Percentiles rank a stretch among this genome's conserved stretches.
These are phyloP conservation scores for Papilionanthe hybrid DNA, from an alignment of 116 monocot genomes.

Conservation along the genomic window DNA sequence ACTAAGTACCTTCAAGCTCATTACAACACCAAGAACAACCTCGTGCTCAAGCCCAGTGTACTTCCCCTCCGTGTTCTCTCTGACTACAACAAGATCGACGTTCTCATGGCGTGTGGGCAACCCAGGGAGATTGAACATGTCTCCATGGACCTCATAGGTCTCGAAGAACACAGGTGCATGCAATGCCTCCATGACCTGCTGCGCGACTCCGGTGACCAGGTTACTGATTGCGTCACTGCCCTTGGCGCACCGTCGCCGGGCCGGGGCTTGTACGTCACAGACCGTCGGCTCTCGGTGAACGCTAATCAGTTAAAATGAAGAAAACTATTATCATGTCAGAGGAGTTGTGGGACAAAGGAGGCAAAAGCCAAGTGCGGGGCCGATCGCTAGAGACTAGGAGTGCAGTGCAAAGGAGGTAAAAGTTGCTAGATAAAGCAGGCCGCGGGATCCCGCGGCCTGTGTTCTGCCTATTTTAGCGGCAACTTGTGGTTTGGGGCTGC, in stretches of 20 bases:
- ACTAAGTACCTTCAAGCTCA: slow-evolving; percentile 35
- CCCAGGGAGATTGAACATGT: slow-evolving; percentile 56
- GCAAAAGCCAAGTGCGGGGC: no score
- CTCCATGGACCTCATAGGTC: slow-evolving; percentile 43
- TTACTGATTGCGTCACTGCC: slow-evolving; percentile 42
- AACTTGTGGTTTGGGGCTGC: no score
- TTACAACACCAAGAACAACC: slow-evolving; percentile 46
- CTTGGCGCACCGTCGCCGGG: slow-evolving; percentile 49
- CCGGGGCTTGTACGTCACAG: slow-evolving; percentile 58
- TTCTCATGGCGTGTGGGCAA: slow-evolving; percentile 40
- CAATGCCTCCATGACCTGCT: slow-evolving; percentile 60
- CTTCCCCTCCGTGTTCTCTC: slow-evolving; percentile 54
- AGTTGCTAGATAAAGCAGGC: no score
- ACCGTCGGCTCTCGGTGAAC: not conserved
- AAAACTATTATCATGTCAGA: not conserved
- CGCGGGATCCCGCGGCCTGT: no score
- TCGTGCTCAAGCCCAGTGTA: slow-evolving; percentile 50
- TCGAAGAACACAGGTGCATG: slow-evolving; percentile 55
- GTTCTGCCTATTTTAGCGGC: no score
- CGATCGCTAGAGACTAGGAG: no score
- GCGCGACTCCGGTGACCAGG: slow-evolving; percentile 44
- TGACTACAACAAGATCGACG: slow-evolving; percentile 46
- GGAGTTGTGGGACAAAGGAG: no score
- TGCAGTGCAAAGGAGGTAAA: no score
- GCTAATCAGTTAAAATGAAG: not conserved